Base-by-base conservation (phyloP, 2,329 filamentous ascomycete species). In the Penicillium sp. region DNA sequence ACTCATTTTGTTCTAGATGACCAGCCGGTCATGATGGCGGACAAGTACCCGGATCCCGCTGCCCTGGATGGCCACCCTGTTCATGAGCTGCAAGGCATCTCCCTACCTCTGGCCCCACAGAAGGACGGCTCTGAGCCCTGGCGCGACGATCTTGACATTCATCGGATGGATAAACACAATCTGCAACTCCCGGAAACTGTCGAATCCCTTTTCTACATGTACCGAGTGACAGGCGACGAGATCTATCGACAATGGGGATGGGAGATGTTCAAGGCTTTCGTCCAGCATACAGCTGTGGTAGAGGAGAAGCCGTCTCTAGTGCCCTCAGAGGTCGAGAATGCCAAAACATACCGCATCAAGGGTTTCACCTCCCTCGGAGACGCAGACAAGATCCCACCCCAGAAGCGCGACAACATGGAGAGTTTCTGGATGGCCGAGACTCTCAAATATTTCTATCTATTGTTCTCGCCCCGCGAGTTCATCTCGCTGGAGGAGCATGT, bases 391-490 rank as follows among this genome's bases (percentile, higher is more conserved):
- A 68, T 93, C 7, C 89, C 90, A 14, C 81, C 88, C 0, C 65
- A 72, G 10, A 71, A 74, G 31, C 76, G 81, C 45, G 91, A 98
- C 67, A 97, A 97, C 56, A 96, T 98, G 91, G 93, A 98, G 71
- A 94, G 88, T 62, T 97, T 97, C 70, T 98, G 93, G 93, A 79
- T 98, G 74, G 90, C 93, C 32, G 93, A 98, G 71, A 98, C 93
- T 15, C 74, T 98, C 30, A 98, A 98, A 70, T 98, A 98, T 64
- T 86, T 98, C 64, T 98, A 95, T 65, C 79, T 98, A 27, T 76
- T 98, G 21, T 98, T 98, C 70, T 90, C 87, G 2, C 82, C 86
- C 3, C 75, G 84, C 50, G 86, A 94, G 45, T 68, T 96, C 25
- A 73, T 97, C 28, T 88, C 90, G 2, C 75, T 98, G 20, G 86